A percentile compares a stretch with the other conserved stretches of the same genome.
These are phyloP conservation scores for Neopestalotiopsis clavispora DNA, from an alignment of 2,329 filamentous ascomycete genomes.

Conservation along the genomic window DNA sequence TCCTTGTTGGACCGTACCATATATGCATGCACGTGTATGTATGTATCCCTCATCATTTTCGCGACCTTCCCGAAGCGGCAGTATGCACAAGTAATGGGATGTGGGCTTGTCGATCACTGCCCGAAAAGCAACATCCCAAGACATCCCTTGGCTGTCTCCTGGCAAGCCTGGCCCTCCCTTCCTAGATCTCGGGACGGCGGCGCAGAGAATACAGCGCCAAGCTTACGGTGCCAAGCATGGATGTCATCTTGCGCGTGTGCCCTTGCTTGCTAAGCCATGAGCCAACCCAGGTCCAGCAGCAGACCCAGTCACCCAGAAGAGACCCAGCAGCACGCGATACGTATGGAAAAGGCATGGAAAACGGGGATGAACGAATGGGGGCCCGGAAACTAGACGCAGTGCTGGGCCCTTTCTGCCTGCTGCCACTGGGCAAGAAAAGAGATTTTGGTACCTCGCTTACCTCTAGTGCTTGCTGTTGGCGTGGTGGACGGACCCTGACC, in stretches of 20 bases:
- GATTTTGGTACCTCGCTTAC: background rate
- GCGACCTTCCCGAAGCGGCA: conserved; percentile 1
- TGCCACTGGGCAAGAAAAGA: background rate
- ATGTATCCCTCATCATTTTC: background rate
- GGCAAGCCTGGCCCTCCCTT: background rate
- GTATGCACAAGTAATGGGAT: background rate
- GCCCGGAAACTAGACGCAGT: background rate
- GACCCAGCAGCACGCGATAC: background rate
- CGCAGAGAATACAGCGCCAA: background rate
- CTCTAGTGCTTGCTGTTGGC: background rate
- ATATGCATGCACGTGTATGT: background rate
- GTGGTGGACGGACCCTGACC: background rate
- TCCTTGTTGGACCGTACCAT: background rate
- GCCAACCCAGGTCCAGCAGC: background rate
- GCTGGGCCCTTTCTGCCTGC: background rate
- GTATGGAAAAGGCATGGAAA: background rate
- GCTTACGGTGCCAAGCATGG: background rate
- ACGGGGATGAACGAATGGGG: background rate
- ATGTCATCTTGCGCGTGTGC: background rate
- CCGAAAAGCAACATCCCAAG: background rate
- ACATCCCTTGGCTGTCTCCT: background rate
- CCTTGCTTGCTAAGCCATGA: background rate
- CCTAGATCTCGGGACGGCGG: background rate
- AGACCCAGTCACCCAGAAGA: background rate
- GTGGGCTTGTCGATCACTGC: background rate